phyloP scores from a whole-genome alignment of 1,284 basidiomycete species.

The Apiotrichum porosum region DNA sequence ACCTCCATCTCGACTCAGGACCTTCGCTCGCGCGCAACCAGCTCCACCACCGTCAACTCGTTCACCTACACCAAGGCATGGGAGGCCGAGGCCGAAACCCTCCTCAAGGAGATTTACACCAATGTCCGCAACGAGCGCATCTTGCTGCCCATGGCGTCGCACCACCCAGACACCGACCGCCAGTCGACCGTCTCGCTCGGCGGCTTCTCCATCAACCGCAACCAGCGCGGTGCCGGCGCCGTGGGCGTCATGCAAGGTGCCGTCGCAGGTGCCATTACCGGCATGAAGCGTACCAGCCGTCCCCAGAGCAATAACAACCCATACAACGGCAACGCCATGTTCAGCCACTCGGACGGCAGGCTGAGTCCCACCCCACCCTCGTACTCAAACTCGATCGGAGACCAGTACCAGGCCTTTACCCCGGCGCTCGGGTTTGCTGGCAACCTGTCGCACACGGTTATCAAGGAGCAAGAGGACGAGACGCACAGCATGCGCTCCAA shows the following conservation, averaged over 20 bases:
- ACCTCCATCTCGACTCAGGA: conserved; percentile 20
- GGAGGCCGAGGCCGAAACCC: conserved; percentile 76
- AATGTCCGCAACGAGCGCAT: conserved; percentile 88
- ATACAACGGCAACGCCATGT: conserved; percentile 22
- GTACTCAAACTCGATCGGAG: conserved; percentile 75
- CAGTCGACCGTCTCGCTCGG: conserved; percentile 27
- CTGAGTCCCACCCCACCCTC: conserved; percentile 77
- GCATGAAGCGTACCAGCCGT: conserved; percentile 73
- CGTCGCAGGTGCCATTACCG: conserved; percentile 56
- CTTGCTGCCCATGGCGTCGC: conserved; percentile 63
- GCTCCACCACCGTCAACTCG: conserved; percentile 34
- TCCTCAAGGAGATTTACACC: conserved; percentile 91
- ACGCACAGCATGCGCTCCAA: conserved; percentile 61
- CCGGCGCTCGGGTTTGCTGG: conserved; percentile 90
- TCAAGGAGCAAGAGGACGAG: conserved; percentile 91
- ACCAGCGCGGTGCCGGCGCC: not conserved
- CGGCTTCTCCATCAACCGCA: not conserved
- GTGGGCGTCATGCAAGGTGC: conserved; percentile 17
- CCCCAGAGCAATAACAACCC: conserved; percentile 50
- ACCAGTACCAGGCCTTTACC: conserved; percentile 53
- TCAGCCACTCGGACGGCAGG: conserved; percentile 61
- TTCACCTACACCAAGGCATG: conserved; percentile 52
- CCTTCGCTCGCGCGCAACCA: conserved; percentile 18
- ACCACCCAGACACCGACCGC: conserved; percentile 20
- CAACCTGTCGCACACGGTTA: conserved; percentile 92